Percentiles rank a stretch among this genome's conserved stretches.
phyloP scores from a whole-genome alignment of 495 filamentous ascomycete species.

The Penicillium bialowiezense region DNA sequence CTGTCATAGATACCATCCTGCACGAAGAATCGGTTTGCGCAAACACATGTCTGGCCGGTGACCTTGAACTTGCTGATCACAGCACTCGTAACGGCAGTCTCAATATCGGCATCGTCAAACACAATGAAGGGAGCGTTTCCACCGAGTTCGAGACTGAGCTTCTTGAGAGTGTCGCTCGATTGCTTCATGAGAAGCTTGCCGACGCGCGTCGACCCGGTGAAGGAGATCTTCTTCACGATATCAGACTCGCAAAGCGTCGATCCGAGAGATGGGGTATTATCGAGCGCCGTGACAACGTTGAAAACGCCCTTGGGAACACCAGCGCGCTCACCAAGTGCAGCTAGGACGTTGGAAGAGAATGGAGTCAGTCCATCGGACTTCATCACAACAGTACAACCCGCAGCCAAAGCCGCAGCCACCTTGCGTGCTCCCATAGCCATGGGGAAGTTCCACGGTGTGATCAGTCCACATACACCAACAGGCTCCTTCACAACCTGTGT shows the following conservation, averaged over 20 bases:
- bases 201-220: constrained; percentile 50
- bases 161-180: constrained; percentile 40
- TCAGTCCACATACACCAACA: constrained; percentile 28
- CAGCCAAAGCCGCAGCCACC: constrained; percentile 57
- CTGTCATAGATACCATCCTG: not conserved
- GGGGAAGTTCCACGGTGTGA: constrained; percentile 72
- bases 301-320: constrained; percentile 49
- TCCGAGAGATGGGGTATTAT: constrained; percentile 47
- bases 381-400: constrained; percentile 49
- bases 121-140: constrained; percentile 56
- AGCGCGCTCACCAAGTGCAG: constrained; percentile 45
- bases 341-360: constrained; percentile 45
- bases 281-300: constrained; percentile 45
- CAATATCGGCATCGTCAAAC: constrained; percentile 51
- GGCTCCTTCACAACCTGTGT: constrained; percentile 27
- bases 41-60: constrained; percentile 8
- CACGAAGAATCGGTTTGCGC: constrained; percentile 5
- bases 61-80: not conserved
- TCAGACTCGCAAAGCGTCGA: constrained; percentile 34
- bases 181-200: constrained; percentile 51
- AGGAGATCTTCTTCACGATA: constrained; percentile 47
- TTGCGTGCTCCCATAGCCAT: constrained; percentile 83
- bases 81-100: constrained; percentile 23
- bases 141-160: constrained; percentile 49
- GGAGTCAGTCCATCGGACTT: constrained; percentile 52